Percentiles rank a stretch among this genome's conserved stretches.
Conservation (phyloP, 768 basidiomycete species). For the Daedaleopsis sinensis region DNA sequence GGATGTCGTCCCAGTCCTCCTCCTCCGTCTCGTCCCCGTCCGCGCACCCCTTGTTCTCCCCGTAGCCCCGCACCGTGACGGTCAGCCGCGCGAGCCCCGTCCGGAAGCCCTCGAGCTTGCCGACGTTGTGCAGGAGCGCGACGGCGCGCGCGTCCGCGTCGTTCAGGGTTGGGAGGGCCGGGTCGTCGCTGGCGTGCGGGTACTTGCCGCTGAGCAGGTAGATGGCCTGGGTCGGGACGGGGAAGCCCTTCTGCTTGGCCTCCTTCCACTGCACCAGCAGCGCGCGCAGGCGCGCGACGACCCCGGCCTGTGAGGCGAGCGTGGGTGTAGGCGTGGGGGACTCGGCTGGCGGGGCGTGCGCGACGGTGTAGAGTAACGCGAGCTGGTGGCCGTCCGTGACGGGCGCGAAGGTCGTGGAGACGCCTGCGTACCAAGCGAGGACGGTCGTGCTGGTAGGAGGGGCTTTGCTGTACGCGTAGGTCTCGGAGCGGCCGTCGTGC, state of each 20-base stretch:
- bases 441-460: slow-evolving; percentile 39
- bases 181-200: not conserved
- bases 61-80: not conserved
- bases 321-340: not conserved
- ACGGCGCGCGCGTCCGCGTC: not conserved
- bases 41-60: too few species aligned
- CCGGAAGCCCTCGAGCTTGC: not conserved
- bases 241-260: not conserved
- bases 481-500: slow-evolving; percentile 35
- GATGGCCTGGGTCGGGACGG: slow-evolving; percentile 17
- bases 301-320: not conserved
- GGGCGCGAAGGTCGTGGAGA: slow-evolving; percentile 50
- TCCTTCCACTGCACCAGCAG: not conserved
- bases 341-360: not conserved
- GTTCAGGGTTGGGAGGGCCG: slow-evolving; percentile 10
- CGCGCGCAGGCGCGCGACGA: not conserved
- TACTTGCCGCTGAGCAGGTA: too few species aligned
- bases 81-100: not conserved
- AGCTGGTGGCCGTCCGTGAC: slow-evolving; percentile 28
- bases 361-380: not conserved
- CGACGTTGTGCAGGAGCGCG: not conserved
- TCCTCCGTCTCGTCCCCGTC: not conserved
- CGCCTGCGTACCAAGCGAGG: slow-evolving; percentile 56
- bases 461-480: slow-evolving; percentile 38
- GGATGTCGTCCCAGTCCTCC: slow-evolving; percentile 1